These are phyloP conservation scores for Crithidia acanthocephali DNA, from an alignment of 208 protist genomes.

Conservation along the genomic window DNA sequence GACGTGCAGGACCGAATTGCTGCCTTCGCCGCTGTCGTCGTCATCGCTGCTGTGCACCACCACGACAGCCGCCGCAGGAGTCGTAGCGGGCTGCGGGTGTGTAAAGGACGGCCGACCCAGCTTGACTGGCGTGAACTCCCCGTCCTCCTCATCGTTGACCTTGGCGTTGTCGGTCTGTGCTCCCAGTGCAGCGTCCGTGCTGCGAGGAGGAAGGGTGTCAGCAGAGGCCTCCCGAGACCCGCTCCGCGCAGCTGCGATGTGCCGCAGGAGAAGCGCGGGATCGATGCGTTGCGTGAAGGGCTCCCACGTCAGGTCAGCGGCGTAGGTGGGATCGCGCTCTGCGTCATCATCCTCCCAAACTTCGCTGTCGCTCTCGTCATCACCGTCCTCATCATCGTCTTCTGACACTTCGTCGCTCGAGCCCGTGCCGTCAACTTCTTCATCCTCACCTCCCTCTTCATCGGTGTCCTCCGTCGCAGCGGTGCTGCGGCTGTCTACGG, in stretches of 20 bases:
- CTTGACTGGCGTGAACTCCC: slow-evolving; percentile 41
- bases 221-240: not conserved
- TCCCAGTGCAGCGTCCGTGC: not conserved
- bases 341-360: slow-evolving; percentile 1
- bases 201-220: slow-evolving; percentile 10
- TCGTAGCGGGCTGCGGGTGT: not conserved
- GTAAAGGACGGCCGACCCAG: not conserved
- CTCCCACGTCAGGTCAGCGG: slow-evolving; percentile 11
- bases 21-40: not conserved
- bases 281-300: slow-evolving; percentile 32
- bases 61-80: too few species aligned
- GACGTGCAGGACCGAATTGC: not conserved
- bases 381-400: not conserved
- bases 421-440: not conserved
- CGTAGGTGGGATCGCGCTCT: not conserved
- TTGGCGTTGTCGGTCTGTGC: not conserved
- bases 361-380: not conserved
- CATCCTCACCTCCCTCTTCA: not conserved
- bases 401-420: not conserved
- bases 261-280: slow-evolving; percentile 8
- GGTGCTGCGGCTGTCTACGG: not conserved
- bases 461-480: too few species aligned
- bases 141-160: slow-evolving; percentile 17
- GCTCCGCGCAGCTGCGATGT: not conserved
- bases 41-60: slow-evolving; percentile 15